Evolutionary conservation across 176 grass and related monocot genomes (phyloP), one percentile per base, ranked within the genome.

Genomic region (Avena atlantica): DNA sequence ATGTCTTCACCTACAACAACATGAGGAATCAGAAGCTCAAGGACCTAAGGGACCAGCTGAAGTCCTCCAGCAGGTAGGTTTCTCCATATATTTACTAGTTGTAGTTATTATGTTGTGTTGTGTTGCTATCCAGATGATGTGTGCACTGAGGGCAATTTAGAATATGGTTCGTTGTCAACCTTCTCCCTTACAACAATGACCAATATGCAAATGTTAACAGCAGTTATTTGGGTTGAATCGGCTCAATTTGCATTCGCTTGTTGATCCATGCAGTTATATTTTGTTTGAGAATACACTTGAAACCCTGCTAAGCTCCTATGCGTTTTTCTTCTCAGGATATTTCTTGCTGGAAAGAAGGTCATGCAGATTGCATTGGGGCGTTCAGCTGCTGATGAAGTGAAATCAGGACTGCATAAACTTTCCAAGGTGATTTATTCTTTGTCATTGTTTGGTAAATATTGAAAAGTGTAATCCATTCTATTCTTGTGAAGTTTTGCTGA

Each of bases 1-100:
- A 96, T 74, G 94, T 99, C 29, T 99, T 99, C n/a, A 94, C 90
- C 29, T 96, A 87, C 16, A 91, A 96, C 59, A 94, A 96, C 72
- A 99, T 96, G 97, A 94, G 94, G 79, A 98, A 98, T 74, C 97
- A 93, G 82, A 96, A 87, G 60, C 92, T 99, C 59, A 99, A 99
- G 89, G 87, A 83, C 67, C 90, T 99, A 29, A 93, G 89, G 82
- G 97, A 99, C 19, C 89, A 99, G 14, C 72, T 91, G 37, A 99
- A 99, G 63, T 81, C 93, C 8, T 80, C 75, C 49, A 92, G 89
- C 95, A 93, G 95, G 93, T 95, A 91, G 16, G 3, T n/a, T 6
- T 21, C 9, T 0, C 36, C 57, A 9, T 42, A 24, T 70, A 0
- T 78, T 40, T 13, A 24, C 42, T 60, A 53, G 9, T 24, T 40